phyloP scores from a whole-genome alignment of 208 protist species.

The Crithidia brevicula region DNA sequence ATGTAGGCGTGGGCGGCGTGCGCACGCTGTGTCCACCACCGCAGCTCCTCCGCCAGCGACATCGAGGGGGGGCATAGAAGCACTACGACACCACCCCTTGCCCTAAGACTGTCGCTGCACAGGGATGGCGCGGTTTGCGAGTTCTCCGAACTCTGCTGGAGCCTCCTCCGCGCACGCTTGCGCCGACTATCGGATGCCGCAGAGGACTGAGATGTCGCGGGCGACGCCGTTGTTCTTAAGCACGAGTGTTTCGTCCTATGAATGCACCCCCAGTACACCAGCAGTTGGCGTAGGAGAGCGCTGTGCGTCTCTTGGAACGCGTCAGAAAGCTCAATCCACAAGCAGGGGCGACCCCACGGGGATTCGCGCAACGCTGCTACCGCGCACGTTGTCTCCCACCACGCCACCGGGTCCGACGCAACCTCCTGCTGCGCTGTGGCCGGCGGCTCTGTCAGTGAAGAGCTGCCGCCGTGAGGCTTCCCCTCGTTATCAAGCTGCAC shows the following conservation, averaged over 20 bases:
- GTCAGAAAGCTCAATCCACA: slow-evolving; percentile 30
- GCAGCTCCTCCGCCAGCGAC: slow-evolving; percentile 38
- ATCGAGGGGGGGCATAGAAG: slow-evolving; percentile 27
- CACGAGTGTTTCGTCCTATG: background rate
- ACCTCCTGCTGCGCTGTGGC: no score
- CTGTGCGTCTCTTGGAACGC: slow-evolving; percentile 21
- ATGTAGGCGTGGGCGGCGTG: slow-evolving; percentile 68
- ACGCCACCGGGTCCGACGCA: background rate
- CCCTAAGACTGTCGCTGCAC: background rate
- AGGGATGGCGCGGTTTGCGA: background rate
- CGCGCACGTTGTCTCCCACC: slow-evolving; percentile 7
- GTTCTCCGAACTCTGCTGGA: background rate
- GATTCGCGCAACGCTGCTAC: background rate
- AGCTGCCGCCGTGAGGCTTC: no score
- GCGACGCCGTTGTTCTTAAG: background rate
- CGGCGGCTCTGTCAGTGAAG: no score
- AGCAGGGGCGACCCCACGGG: background rate
- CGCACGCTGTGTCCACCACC: slow-evolving; percentile 62
- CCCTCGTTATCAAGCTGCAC: no score
- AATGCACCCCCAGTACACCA: slow-evolving; percentile 30
- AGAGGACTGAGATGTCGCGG: background rate
- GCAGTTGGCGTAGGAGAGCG: slow-evolving; percentile 25
- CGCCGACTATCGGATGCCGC: background rate
- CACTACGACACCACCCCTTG: slow-evolving; percentile 37
- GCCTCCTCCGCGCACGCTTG: background rate